A percentile compares a stretch with the other conserved stretches of the same genome.
These are phyloP conservation scores for Boletellus ananas DNA, from an alignment of 768 basidiomycete genomes.

Conservation along the genomic window DNA sequence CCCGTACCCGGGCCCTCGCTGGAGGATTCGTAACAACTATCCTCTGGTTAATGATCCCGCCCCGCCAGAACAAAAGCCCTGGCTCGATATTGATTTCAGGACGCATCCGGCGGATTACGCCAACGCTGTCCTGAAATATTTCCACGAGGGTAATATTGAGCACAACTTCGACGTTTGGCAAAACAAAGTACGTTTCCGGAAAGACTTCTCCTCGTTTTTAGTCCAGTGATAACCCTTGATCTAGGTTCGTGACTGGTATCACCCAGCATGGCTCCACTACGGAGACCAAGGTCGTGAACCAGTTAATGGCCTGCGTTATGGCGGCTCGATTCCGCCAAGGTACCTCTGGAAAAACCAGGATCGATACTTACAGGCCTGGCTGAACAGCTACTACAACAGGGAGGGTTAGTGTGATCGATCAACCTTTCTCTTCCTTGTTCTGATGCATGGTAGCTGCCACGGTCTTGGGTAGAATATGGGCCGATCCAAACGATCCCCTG, in stretches of 20 bases:
- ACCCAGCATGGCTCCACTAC: conserved; percentile 2
- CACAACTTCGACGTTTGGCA: no score
- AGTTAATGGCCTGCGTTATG: neutral
- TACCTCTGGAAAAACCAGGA: neutral
- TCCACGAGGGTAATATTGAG: neutral
- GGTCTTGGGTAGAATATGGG: neutral
- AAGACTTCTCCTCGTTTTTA: no score
- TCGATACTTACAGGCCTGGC: neutral
- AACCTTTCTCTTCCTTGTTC: neutral
- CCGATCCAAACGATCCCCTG: neutral
- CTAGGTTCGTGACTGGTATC: neutral
- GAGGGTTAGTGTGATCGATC: neutral
- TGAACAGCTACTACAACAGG: neutral
- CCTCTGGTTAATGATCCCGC: no score
- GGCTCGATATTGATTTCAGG: neutral
- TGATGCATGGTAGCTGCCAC: neutral
- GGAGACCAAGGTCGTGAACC: neutral
- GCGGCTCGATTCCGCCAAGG: neutral
- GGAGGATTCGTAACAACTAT: no score
- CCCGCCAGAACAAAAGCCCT: neutral
- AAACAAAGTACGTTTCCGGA: no score
- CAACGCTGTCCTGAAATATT: neutral
- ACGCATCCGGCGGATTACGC: neutral
- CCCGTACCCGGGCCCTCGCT: no score
- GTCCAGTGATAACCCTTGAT: no score